Percentiles rank a stretch among this genome's conserved stretches.
phyloP scores from a whole-genome alignment of 2,329 filamentous ascomycete species.

The Parafenestella ontariensis region DNA sequence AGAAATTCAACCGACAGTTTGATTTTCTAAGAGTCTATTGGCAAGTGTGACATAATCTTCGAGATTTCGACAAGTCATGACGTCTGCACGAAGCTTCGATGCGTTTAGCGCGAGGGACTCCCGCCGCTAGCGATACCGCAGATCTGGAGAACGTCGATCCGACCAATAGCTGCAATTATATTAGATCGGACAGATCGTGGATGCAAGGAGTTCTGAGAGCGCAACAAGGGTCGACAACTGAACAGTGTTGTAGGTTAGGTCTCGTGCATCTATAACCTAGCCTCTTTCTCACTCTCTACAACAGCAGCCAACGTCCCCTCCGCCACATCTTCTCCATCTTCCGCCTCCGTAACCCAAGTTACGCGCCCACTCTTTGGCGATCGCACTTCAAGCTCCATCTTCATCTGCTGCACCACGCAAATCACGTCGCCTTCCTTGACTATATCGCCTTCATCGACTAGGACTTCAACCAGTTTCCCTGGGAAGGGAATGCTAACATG shows the following conservation, averaged over 20 bases:
- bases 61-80: conserved; percentile 15
- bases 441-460: conserved; percentile 62
- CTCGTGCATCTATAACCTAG: conserved; percentile 12
- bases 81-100: conserved; percentile 8
- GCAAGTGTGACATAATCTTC: not conserved
- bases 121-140: conserved; percentile 13
- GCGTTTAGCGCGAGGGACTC: conserved; percentile 16
- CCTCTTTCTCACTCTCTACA: conserved; percentile 45
- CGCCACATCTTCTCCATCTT: conserved; percentile 63
- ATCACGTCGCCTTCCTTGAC: conserved; percentile 63
- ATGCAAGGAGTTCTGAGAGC: not conserved
- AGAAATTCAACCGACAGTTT: not conserved
- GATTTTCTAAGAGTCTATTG: not conserved
- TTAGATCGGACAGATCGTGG: not conserved
- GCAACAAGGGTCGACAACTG: not conserved
- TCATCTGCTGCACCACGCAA: conserved; percentile 70
- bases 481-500: conserved; percentile 65
- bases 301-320: conserved; percentile 63
- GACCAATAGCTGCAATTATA: not conserved
- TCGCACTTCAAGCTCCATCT: conserved; percentile 72
- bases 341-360: conserved; percentile 60
- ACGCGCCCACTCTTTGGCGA: conserved; percentile 57
- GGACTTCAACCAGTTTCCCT: conserved; percentile 66
- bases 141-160: not conserved
- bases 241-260: not conserved